Base-by-base conservation (phyloP, 495 filamentous ascomycete genomes). In the Penicillium canescens region DNA sequence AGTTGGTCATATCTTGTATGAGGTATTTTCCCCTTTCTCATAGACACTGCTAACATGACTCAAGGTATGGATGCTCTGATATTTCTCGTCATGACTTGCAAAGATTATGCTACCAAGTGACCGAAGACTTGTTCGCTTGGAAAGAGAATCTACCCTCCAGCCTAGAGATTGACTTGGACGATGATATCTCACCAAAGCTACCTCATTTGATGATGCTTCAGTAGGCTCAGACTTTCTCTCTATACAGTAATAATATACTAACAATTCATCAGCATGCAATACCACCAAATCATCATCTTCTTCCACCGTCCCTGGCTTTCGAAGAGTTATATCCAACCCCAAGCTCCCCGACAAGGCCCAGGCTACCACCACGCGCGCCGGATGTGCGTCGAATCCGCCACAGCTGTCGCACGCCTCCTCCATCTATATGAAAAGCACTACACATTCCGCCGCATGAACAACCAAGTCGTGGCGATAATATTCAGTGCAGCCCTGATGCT, bases 261-360 rank as follows among this genome's bases (percentile, higher is more conserved):
- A 61, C 6, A 11, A 9, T 10, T n/a, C 21, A n/a, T n/a, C 41
- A 80, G 77, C 45, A 78, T 81, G 69, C 77, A 81, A 78, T 81
- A 79, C 48, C 72, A 81, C 52, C 74, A 78, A 54, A 77, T 76
- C 3, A 64, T 81, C 36, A 78, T 81, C 39, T 78, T 78, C 56
- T 71, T 76, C 54, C 73, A 79, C 46, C 66, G 77, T 9, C 78
- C 78, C 13, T 81, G 74, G 70, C 70, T 81, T 6, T 79, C 78
- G 1, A 78, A 76, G 54, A 74, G 60, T 53, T 76, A 74, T 55
- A 77, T 75, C 42, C 76, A 78, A 47, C 75, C 75, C 9, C 72
- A 71, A 21, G 62, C 56, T 35, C 77, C 74, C 5, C 72, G 72
- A 35, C 73, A 72, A 46, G 75, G 73, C 33, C 73, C 68, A 3